Conservation (phyloP, 1,284 basidiomycete genomes). For the Sporisorium reilianum region DNA sequence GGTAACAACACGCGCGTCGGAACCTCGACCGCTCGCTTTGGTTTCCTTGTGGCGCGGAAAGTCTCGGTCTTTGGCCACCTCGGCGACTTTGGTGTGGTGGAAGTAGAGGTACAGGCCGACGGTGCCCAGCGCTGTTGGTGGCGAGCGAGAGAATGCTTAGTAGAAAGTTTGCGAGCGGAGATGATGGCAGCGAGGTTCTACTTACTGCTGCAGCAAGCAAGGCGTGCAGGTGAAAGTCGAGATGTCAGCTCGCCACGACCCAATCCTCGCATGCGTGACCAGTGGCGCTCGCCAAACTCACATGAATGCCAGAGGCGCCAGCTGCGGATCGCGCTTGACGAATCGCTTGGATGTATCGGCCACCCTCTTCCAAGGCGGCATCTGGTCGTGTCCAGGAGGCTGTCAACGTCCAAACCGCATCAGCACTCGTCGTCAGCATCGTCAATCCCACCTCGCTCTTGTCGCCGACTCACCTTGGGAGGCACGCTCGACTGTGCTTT, state of each 20-base stretch:
- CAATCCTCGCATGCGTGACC: background rate
- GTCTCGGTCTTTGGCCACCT: constrained; percentile 11
- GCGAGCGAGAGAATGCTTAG: background rate
- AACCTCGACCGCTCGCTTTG: constrained; percentile 26
- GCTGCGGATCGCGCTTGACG: constrained; percentile 36
- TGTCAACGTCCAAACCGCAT: constrained; percentile 5
- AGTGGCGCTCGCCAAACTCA: constrained; percentile 15
- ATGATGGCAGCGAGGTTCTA: background rate
- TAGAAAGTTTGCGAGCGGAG: background rate
- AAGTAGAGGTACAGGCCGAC: constrained; percentile 39
- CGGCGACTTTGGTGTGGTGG: constrained; percentile 18
- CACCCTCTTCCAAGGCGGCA: constrained; percentile 16
- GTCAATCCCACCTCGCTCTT: background rate
- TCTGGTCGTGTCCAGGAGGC: constrained; percentile 26
- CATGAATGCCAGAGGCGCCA: constrained; percentile 31
- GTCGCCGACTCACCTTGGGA: constrained; percentile 20
- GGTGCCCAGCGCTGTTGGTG: constrained; percentile 25
- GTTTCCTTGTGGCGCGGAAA: constrained; percentile 21
- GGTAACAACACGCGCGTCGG: constrained; percentile 8
- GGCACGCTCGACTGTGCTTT: constrained; percentile 28
- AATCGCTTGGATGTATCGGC: constrained; percentile 23
- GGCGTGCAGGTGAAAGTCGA: background rate
- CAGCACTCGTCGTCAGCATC: background rate
- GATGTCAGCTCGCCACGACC: background rate
- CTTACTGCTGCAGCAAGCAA: constrained; percentile 3